These are phyloP conservation scores for Cicer bijugum DNA, from an alignment of 306 rosid genomes.

Conservation along the genomic window DNA sequence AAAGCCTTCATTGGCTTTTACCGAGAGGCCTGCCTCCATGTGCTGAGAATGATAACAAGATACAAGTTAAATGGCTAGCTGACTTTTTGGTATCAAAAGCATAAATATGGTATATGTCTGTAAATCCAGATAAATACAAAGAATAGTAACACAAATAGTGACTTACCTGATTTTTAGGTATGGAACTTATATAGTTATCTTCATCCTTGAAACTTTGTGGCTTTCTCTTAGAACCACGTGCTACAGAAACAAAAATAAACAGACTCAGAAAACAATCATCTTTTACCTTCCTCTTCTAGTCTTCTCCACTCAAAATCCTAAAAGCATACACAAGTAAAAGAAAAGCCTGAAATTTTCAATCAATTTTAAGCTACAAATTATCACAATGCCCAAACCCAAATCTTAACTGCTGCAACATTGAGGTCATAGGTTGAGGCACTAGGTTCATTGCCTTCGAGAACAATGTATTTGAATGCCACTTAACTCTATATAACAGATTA, in stretches of 20 bases:
- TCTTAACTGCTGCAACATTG: background rate
- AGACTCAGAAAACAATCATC: conserved; percentile 38
- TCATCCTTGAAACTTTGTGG: conserved; percentile 73
- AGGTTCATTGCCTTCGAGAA: background rate
- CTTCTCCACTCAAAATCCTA: conserved; percentile 39
- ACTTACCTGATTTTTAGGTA: conserved; percentile 81
- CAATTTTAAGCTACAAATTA: conserved; percentile 28
- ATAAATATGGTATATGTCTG: conserved; percentile 18
- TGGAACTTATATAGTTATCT: conserved; percentile 79
- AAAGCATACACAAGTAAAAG: conserved; percentile 14
- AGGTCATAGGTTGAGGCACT: conserved; percentile 13
- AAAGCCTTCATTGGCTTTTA: conserved; percentile 72
- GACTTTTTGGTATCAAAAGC: conserved; percentile 27
- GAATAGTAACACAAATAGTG: conserved; percentile 23
- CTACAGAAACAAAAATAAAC: conserved; percentile 49
- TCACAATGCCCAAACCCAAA: conserved; percentile 7
- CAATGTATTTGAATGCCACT: background rate
- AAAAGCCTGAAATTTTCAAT: conserved; percentile 23
- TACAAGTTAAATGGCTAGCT: conserved; percentile 30
- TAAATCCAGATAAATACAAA: conserved; percentile 38
- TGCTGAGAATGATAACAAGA: conserved; percentile 62
- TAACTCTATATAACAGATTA: background rate
- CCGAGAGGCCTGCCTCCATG: conserved; percentile 82
- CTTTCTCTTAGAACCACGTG: conserved; percentile 74
- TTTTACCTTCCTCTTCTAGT: conserved; percentile 9